A percentile compares a stretch with the other conserved stretches of the same genome.
Conservation (phyloP, 2,329 filamentous ascomycete species). For the Aspergillus ochraceoroseus region DNA sequence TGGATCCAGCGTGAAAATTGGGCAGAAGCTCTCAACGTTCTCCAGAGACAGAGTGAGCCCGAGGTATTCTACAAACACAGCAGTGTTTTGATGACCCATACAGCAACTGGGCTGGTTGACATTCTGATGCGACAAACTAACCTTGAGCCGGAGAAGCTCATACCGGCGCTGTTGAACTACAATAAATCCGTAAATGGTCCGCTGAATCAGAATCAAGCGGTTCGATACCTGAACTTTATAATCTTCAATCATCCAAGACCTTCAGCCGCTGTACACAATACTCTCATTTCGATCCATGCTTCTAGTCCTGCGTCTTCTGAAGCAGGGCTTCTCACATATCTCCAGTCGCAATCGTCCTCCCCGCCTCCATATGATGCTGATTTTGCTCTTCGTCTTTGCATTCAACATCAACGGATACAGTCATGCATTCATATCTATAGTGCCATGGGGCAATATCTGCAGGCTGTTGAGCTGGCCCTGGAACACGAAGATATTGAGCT, state of each 20-base stretch:
- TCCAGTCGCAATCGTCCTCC: conserved; percentile 83
- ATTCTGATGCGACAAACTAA: conserved; percentile 88
- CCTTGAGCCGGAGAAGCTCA: conserved; percentile 78
- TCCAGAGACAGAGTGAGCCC: conserved; percentile 87
- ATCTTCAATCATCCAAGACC: conserved; percentile 75
- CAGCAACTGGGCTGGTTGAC: conserved; percentile 80
- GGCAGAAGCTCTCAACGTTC: conserved; percentile 75
- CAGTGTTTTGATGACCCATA: conserved; percentile 91
- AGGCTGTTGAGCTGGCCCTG: conserved; percentile 87
- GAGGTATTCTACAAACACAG: conserved; percentile 96
- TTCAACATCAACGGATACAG: conserved; percentile 86
- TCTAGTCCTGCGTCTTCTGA: conserved; percentile 79
- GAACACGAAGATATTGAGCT: conserved; percentile 86
- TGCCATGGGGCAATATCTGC: conserved; percentile 88
- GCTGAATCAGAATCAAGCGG: conserved; percentile 75
- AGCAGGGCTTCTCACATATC: conserved; percentile 76
- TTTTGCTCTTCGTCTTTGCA: conserved; percentile 91
- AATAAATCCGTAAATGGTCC: conserved; percentile 66
- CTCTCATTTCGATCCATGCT: conserved; percentile 91
- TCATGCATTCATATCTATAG: conserved; percentile 97
- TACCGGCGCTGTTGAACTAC: conserved; percentile 90
- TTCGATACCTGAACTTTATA: conserved; percentile 88
- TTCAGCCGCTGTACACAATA: conserved; percentile 90
- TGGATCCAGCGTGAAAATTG: conserved; percentile 96
- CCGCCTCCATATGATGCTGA: conserved; percentile 86